A percentile compares a stretch with the other conserved stretches of the same genome.
phyloP scores from a whole-genome alignment of 179 eudicot genomes.

The Spinacia oleracea region DNA sequence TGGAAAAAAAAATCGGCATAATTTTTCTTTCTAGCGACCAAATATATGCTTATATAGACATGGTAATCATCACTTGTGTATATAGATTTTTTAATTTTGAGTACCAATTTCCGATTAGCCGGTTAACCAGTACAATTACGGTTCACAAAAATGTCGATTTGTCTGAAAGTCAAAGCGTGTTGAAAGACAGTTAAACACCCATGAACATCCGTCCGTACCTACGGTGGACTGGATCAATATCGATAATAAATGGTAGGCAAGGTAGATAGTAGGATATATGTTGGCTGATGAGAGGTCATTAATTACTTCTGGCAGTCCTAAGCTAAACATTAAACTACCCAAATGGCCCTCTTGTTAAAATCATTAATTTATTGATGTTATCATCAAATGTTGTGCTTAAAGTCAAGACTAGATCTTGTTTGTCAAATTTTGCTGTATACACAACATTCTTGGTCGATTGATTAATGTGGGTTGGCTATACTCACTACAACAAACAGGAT shows the following conservation, averaged over 20 bases:
- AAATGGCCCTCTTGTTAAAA: not conserved
- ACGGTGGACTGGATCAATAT: not conserved
- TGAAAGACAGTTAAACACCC: too few relatives aligned
- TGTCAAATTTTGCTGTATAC: constrained; percentile 1
- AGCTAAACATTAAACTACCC: not conserved
- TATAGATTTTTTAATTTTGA: too few relatives aligned
- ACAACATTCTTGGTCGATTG: not conserved
- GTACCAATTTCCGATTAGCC: too few relatives aligned
- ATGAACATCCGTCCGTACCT: too few relatives aligned
- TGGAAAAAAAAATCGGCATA: too few relatives aligned
- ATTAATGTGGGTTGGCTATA: not conserved
- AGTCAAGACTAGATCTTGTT: not conserved
- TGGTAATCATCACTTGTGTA: too few relatives aligned
- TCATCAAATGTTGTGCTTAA: not conserved
- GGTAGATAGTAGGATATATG: not conserved
- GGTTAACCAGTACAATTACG: too few relatives aligned
- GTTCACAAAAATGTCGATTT: too few relatives aligned
- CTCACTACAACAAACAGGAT: too few relatives aligned
- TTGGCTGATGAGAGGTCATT: not conserved
- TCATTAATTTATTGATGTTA: not conserved
- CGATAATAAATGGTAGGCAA: constrained; percentile 1
- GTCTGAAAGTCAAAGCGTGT: too few relatives aligned
- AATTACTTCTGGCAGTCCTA: not conserved
- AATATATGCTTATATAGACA: too few relatives aligned
- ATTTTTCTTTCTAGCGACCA: too few relatives aligned